Base-by-base conservation (phyloP, 2,329 filamentous ascomycete genomes). In the Saccharata proteae region DNA sequence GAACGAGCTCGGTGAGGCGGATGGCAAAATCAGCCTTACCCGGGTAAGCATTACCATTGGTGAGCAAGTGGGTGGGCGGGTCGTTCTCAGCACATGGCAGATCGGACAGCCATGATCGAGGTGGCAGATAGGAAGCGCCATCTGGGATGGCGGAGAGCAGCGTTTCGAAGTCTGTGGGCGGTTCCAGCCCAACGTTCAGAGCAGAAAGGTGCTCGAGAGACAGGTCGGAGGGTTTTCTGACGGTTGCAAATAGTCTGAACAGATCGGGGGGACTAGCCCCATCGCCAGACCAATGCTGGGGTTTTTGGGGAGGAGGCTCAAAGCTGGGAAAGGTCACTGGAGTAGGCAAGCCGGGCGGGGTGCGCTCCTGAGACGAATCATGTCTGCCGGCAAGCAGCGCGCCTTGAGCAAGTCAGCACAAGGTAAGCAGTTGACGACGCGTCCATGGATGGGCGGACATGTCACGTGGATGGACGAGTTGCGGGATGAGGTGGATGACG, bases 301-400 rank as follows among this genome's bases (percentile, higher is more conserved):
- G 41, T 24, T 34, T 38, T 27, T 38, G 47, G 17, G 41, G 29
- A 16, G 57, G 54, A 19, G 61, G 57, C 16, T 48, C 42, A 38
- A 65, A 61, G 32, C 46, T 45, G 18, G 69, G 69, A 41, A 73
- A 71, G 32, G 65, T 65, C 27, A 71, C 54, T 13, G 61, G 59
- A 16, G 60, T 65, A 19, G 68, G 60, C 36, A 48, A 49, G 19
- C 63, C 47, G 26, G 69, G 69, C 22, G 67, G 64, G 25, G 50
- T 43, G 38, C 67, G 60, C 34, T 54, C 50, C 40, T 55, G 51
- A 35, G 51, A 40, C 26, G 44, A 44, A 33, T 57, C 54, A 46
- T 57, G 52, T 41, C 54, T 50, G 21, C 52, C 53, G 22, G 53
- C 53, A 36, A 57, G 47, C 31, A 58, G 46, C 34, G 47, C 43